Evolutionary conservation across 352 stramenopile genomes (phyloP).

Genomic region (Pythium myriotylum): DNA sequence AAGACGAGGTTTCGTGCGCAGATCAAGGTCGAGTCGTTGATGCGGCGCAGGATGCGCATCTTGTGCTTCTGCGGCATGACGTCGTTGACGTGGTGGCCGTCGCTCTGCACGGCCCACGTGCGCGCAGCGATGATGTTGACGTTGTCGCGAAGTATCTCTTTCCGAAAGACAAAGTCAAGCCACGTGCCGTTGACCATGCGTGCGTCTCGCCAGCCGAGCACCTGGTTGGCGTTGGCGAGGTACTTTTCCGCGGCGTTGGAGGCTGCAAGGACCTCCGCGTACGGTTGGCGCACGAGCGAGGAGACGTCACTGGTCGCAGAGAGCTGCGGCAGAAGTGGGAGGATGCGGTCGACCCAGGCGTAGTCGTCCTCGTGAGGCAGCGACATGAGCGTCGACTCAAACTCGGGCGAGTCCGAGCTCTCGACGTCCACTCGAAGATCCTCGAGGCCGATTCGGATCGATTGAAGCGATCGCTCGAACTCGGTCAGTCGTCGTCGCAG

Average conservation of each 20-base stretch:
- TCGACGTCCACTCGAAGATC: conserved; percentile 14
- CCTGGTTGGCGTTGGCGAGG: conserved; percentile 7
- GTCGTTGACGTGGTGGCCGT: conserved; percentile 23
- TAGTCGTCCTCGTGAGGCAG: conserved; percentile 14
- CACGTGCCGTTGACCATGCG: conserved; percentile 21
- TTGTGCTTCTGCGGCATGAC: conserved; percentile 29
- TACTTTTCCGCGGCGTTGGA: conserved; percentile 7
- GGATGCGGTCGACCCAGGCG: conserved; percentile 20
- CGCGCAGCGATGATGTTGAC: conserved; percentile 12
- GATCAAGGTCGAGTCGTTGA: conserved; percentile 29
- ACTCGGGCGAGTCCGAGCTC: not conserved
- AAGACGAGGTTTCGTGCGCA: conserved; percentile 34
- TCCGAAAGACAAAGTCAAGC: conserved; percentile 29
- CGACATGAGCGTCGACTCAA: not conserved
- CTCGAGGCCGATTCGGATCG: conserved; percentile 1
- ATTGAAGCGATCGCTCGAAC: not conserved
- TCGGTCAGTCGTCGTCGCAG: not conserved
- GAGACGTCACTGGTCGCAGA: conserved; percentile 23
- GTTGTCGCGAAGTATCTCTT: conserved; percentile 21
- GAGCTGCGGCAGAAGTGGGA: conserved; percentile 20
- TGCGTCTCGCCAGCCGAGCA: too few species aligned
- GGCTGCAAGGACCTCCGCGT: conserved; percentile 12
- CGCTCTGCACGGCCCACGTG: conserved; percentile 27
- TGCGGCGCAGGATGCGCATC: conserved; percentile 24
- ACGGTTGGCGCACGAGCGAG: conserved; percentile 10